Evolutionary conservation across 176 grass and related monocot species (phyloP), one percentile per base, ranked within the genome.

Genomic region (Eleusine coracana): DNA sequence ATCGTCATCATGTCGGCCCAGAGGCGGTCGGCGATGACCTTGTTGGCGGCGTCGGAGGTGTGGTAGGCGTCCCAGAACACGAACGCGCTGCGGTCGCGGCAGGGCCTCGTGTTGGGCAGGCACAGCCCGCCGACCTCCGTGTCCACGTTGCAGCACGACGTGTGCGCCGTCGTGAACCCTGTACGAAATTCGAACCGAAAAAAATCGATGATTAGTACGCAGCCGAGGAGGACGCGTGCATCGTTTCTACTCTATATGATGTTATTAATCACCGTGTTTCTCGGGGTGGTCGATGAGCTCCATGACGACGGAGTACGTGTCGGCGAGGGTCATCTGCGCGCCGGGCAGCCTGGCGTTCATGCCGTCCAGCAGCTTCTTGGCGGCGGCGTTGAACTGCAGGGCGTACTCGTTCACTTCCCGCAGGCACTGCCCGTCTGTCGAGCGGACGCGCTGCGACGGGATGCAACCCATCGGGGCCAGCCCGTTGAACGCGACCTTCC

Each of bases 11-110:
- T 86, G 84, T 78, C 83, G 1, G 77, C 62, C 75, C 92, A 99
- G 68, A 99, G 85, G 36, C 52, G 70, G 51, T 93, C 87, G 50
- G 93, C 93, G 79, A 98, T 98, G 63, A 92, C 80, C 85, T 87
- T 59, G 70, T 96, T 99, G 10, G 96, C 93, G 18, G 96, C 96
- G 65, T 96, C 93, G 0, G 96, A 91, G 44, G 96, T 95, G 87
- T 99, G 96, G 52, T 99, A 99, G 28, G 93, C 96, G 49, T 96
- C 96, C 96, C 96, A 96, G 86, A 99, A 99, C 71, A 99, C 96
- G 55, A 88, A 99, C 4, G 87, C 85, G 58, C 79, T 85, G 68
- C 96, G 96, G 85, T 96, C 79, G 61, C 55, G 6, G 84, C 93
- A 99, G 55, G 94, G 91, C 38, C 52, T 76, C 10, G 91, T 86